A percentile compares a stretch with the other conserved stretches of the same genome.
These are phyloP conservation scores for Sugiyamaella pinicola DNA, from an alignment of 1,139 yeast genomes.

Conservation along the genomic window DNA sequence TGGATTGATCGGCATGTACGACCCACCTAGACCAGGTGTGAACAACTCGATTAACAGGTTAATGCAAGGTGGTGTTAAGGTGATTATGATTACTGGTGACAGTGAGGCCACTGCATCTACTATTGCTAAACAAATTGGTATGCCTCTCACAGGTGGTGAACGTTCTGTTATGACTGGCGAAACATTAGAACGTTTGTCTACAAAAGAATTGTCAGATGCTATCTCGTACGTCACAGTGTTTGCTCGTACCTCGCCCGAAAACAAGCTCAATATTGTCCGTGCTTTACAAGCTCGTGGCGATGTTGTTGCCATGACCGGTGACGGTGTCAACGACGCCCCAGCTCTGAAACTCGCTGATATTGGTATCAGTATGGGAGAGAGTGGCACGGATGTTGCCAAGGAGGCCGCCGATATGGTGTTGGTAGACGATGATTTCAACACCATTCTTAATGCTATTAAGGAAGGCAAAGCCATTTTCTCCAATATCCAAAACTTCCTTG, in stretches of 20 bases:
- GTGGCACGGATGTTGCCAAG: constrained; percentile 97
- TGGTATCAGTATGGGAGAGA: constrained; percentile 95
- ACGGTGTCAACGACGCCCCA: constrained; percentile 99
- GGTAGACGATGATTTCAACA: constrained; percentile 93
- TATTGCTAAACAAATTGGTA: constrained; percentile 90
- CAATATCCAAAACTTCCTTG: constrained; percentile 89
- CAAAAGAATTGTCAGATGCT: constrained; percentile 68
- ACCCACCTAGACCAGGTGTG: constrained; percentile 92
- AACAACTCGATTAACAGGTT: constrained; percentile 68
- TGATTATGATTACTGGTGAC: constrained; percentile 97
- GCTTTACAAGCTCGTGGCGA: constrained; percentile 93
- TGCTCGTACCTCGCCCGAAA: constrained; percentile 97
- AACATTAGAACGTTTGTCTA: constrained; percentile 69
- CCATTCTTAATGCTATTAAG: constrained; percentile 87
- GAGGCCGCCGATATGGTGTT: constrained; percentile 98
- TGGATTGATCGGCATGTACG: constrained; percentile 92
- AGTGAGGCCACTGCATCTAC: constrained; percentile 89
- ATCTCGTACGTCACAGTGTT: constrained; percentile 84
- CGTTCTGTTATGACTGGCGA: constrained; percentile 80
- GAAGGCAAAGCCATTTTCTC: constrained; percentile 97
- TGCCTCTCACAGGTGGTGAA: constrained; percentile 65
- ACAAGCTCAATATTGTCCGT: constrained; percentile 85
- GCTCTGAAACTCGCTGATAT: constrained; percentile 95
- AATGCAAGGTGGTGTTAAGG: constrained; percentile 90
- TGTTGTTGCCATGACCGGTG: constrained; percentile 98